phyloP scores from a whole-genome alignment of 202 grass and related monocot species.

The Tripidium arundinaceum region DNA sequence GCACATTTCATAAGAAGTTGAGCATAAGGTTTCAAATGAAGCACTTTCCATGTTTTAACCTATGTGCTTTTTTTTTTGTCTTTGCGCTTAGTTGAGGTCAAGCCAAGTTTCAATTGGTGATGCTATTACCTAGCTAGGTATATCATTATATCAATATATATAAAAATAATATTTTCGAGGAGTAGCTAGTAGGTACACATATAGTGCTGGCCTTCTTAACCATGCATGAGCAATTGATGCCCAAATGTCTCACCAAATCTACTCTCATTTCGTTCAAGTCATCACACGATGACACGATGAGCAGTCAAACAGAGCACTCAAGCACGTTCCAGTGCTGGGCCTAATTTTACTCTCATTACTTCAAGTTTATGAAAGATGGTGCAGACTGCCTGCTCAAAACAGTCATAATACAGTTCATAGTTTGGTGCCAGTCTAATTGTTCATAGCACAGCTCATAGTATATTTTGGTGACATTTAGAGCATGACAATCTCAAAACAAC shows the following conservation, averaged over 20 bases:
- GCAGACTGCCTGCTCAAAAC: not conserved
- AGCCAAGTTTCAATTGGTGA: too few relatives aligned
- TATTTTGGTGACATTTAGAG: too few relatives aligned
- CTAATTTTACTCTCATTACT: not conserved
- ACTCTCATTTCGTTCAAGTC: not conserved
- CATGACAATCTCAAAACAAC: not conserved
- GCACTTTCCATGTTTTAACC: not conserved
- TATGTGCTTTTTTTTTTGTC: too few relatives aligned
- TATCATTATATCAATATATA: too few relatives aligned
- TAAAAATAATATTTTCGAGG: not conserved
- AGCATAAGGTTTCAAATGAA: not conserved
- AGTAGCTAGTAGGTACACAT: too few relatives aligned
- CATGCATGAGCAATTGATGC: not conserved
- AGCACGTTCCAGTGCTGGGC: not conserved
- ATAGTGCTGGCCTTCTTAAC: too few relatives aligned
- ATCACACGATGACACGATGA: not conserved
- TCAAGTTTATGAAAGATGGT: not conserved
- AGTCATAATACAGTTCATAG: not conserved
- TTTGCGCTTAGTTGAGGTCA: too few relatives aligned
- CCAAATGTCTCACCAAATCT: not conserved
- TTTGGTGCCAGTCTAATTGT: not conserved
- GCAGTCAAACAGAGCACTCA: not conserved
- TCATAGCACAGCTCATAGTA: not conserved
- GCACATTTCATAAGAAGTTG: too few relatives aligned
- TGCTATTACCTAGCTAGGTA: too few relatives aligned